A percentile compares a stretch with the other conserved stretches of the same genome.
phyloP scores from a whole-genome alignment of 2,329 filamentous ascomycete genomes.

The Hirsutella thompsonii region DNA sequence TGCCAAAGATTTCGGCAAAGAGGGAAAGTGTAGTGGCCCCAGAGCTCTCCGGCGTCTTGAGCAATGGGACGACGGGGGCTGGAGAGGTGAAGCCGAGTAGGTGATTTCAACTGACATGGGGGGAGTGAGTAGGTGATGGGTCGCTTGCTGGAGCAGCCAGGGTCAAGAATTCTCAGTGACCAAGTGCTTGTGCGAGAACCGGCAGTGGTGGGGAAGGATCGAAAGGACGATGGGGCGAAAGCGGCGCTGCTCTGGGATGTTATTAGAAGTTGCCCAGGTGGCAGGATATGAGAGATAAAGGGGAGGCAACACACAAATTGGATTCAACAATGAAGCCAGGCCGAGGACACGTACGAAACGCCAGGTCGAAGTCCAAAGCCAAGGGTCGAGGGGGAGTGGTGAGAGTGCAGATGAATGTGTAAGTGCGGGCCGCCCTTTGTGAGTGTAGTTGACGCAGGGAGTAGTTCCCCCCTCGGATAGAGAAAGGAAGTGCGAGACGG shows the following conservation, averaged over 20 bases:
- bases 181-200: constrained; percentile 2
- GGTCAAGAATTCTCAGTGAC: constrained; percentile 4
- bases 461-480: background rate
- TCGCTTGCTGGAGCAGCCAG: background rate
- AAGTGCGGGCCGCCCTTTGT: background rate
- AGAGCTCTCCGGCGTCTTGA: constrained; percentile 8
- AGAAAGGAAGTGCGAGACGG: constrained; percentile 1
- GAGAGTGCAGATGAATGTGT: background rate
- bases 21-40: constrained; percentile 7
- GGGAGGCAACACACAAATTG: background rate
- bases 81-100: constrained; percentile 9
- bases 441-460: constrained; percentile 1
- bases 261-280: background rate
- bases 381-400: background rate
- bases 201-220: background rate
- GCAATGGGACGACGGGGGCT: constrained; percentile 7
- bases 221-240: background rate
- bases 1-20: constrained; percentile 11
- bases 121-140: constrained; percentile 1
- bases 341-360: background rate
- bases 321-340: background rate
- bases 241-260: background rate
- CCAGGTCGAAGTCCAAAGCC: no score
- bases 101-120: constrained; percentile 17
- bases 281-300: background rate